Conservation (phyloP, 108 stramenopile genomes). For the Stephanodiscus triporus region DNA sequence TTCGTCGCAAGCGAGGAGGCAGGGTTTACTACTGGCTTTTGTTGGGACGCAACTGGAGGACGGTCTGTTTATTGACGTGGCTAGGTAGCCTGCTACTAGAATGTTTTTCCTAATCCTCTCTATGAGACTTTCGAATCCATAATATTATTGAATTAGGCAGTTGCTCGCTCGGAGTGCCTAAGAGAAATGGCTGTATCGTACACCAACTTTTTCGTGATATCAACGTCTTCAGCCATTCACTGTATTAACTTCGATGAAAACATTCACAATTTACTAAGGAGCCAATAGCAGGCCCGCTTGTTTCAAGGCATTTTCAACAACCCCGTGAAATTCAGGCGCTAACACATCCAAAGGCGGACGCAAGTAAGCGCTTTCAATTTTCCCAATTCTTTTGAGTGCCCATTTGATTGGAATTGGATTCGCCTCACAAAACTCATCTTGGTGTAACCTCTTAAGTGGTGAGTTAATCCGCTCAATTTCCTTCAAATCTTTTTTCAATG, state of each 20-base stretch:
- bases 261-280: neutral
- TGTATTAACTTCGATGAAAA: neutral
- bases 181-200: neutral
- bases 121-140: no score
- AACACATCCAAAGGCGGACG: slow-evolving; percentile 57
- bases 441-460: slow-evolving; percentile 54
- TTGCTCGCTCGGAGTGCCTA: neutral
- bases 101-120: no score
- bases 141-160: slow-evolving; percentile 1
- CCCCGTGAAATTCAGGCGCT: slow-evolving; percentile 28
- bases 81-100: no score
- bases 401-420: slow-evolving; percentile 76
- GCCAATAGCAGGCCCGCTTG: slow-evolving; percentile 32
- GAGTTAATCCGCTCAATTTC: slow-evolving; percentile 61
- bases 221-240: slow-evolving; percentile 5
- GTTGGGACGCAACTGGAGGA: slow-evolving; percentile 65
- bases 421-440: slow-evolving; percentile 67
- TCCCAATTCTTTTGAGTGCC: slow-evolving; percentile 52
- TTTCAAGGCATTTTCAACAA: slow-evolving; percentile 37
- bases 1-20: slow-evolving; percentile 62
- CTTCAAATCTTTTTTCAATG: slow-evolving; percentile 41
- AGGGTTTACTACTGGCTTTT: slow-evolving; percentile 66
- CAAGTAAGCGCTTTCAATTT: slow-evolving; percentile 43
- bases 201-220: slow-evolving; percentile 1
- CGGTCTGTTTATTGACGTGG: slow-evolving; percentile 62